Base-by-base conservation (phyloP, 2,329 filamentous ascomycete species). In the Colletotrichum karsti region DNA sequence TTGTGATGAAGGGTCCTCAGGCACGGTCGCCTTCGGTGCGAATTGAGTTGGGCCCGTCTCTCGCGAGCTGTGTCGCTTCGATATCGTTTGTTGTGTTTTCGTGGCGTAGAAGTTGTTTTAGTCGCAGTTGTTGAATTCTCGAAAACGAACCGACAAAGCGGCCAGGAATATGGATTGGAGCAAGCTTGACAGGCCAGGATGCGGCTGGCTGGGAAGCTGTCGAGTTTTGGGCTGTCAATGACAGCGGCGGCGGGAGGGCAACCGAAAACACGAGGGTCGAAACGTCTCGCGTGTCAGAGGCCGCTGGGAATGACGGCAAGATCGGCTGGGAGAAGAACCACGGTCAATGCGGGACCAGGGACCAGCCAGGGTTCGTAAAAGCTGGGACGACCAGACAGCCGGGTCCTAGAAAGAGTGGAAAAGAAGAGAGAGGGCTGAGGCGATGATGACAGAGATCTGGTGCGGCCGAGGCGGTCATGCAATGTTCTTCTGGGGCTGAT, bases 221-320 rank as follows among this genome's bases (percentile, higher is more conserved):
- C 51, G 39, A 55, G 28, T 69, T 69, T 69, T 67, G 66, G 66
- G 51, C 39, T 60, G n/a, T 15, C 22, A 54, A 53, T 44, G 64
- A 67, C 53, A 64, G 55, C 30, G 35, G 26, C 54, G 13, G 48
- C 62, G 55, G 46, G 15, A 63, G n/a, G 61, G 28, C 65, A 46
- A 18, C 13, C n/a, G 28, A 42, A 37, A n/a, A 41, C 46, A 37
- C 39, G 44, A 54, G 42, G 58, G 57, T 41, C 58, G 67, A 71
- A 69, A 71, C 69, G 59, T 39, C 22, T 65, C n/a, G 67, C 51
- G 69, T 71, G 50, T 71, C 69, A 70, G 69, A 58, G 53, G 67
- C 26, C 39, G 63, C 48, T 53, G 63, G 51, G 41, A 53, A 63
- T 69, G 66, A 69, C 66, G 66, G 66, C 41, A 67, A 54, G 39